Conservation (phyloP, 179 eudicot species). For the Vitellaria paradoxa region DNA sequence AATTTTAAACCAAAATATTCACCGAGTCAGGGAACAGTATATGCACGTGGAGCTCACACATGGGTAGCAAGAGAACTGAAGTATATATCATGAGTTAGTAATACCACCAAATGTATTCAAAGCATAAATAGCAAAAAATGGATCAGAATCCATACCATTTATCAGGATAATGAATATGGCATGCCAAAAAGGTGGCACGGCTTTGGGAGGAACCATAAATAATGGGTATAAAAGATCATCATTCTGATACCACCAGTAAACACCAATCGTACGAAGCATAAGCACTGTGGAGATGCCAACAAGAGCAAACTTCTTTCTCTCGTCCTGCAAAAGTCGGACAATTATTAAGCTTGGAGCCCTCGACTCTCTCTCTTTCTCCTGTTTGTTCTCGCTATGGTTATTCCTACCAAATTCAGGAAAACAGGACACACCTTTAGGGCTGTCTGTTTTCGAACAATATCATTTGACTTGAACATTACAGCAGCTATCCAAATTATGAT, state of each 20-base stretch:
- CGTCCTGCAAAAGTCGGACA: slow-evolving; percentile 50
- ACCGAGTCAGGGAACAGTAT: too few species aligned
- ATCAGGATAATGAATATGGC: slow-evolving; percentile 71
- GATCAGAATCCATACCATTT: slow-evolving; percentile 46
- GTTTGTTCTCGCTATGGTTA: too few species aligned
- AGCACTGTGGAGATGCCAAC: slow-evolving; percentile 51
- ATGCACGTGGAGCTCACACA: not conserved
- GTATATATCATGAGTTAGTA: not conserved
- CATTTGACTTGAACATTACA: slow-evolving; percentile 83
- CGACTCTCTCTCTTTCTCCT: not conserved
- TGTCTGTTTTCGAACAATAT: slow-evolving; percentile 70
- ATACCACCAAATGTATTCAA: not conserved
- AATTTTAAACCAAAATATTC: too few species aligned
- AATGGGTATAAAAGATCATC: slow-evolving; percentile 74
- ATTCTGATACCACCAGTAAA: slow-evolving; percentile 78
- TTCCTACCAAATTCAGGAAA: not conserved
- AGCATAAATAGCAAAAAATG: not conserved
- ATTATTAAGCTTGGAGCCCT: slow-evolving; percentile 10
- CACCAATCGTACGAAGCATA: slow-evolving; percentile 63
- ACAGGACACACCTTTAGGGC: slow-evolving; percentile 58
- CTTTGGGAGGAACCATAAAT: slow-evolving; percentile 76
- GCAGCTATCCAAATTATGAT: slow-evolving; percentile 69
- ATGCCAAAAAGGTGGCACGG: slow-evolving; percentile 87
- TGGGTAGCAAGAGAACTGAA: not conserved
- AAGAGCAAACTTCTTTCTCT: slow-evolving; percentile 64